A percentile compares a stretch with the other conserved stretches of the same genome.
Conservation (phyloP, 75 land plant genomes). For the Selaginella tamariscina region DNA sequence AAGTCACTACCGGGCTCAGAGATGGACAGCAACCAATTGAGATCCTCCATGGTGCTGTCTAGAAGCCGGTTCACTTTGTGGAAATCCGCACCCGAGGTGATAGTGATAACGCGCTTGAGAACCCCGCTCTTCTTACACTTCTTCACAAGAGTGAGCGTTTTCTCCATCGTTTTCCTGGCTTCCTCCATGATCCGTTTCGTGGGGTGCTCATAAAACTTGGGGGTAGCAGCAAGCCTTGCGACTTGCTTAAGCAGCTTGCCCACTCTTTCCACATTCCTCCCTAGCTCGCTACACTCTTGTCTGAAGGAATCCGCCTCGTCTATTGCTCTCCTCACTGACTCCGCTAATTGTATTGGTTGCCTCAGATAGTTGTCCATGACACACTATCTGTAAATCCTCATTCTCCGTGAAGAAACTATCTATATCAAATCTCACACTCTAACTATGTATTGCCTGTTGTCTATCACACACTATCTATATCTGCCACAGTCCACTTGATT, state of each 20-base stretch:
- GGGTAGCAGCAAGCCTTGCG: conserved; percentile 19
- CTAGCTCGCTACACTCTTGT: conserved; percentile 47
- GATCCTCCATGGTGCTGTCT: conserved; percentile 50
- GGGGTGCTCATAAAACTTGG: conserved; percentile 49
- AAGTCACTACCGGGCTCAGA: conserved; percentile 28
- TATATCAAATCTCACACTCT: too few species aligned
- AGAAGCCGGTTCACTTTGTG: conserved; percentile 28
- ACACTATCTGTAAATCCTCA: too few species aligned
- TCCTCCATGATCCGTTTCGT: conserved; percentile 47
- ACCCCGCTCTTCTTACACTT: conserved; percentile 44
- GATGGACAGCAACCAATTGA: conserved; percentile 52
- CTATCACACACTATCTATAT: too few species aligned
- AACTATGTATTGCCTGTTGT: too few species aligned
- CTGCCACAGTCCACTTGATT: too few species aligned
- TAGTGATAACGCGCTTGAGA: conserved; percentile 40
- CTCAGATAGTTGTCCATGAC: conserved; percentile 33
- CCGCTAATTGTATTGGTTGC: conserved; percentile 36
- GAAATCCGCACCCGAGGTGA: conserved; percentile 41
- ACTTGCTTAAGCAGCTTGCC: conserved; percentile 32
- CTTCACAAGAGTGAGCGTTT: conserved; percentile 39
- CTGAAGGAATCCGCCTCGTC: conserved; percentile 48
- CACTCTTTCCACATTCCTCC: conserved; percentile 33
- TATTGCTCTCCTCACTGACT: conserved; percentile 32
- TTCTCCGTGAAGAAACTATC: too few species aligned
- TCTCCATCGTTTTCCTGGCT: conserved; percentile 34